These are phyloP conservation scores for Fusarium zealandicum DNA, from an alignment of 2,329 filamentous ascomycete species.

Conservation along the genomic window DNA sequence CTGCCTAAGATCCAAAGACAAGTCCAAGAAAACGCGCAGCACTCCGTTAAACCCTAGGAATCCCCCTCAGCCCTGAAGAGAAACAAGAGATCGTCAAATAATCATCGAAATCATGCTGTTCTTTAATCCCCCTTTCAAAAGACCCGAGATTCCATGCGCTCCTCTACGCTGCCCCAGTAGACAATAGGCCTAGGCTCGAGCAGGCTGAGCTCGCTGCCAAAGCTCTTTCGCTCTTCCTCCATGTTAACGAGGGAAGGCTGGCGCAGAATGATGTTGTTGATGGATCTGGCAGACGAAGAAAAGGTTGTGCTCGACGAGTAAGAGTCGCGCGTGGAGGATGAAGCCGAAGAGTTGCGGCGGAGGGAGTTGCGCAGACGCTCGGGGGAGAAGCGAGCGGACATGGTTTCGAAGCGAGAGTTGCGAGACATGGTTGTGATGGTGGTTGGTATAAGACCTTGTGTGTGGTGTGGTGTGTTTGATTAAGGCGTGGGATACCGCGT, in stretches of 20 bases:
- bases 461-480: too few species aligned
- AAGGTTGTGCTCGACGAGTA: constrained; percentile 56
- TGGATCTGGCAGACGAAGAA: constrained; percentile 56
- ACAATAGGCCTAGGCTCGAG: constrained; percentile 69
- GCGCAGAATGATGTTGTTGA: constrained; percentile 66
- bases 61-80: background rate
- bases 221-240: constrained; percentile 63
- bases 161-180: constrained; percentile 69
- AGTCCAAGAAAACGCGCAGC: constrained; percentile 10
- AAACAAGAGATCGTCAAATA: constrained; percentile 3
- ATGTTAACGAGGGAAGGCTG: constrained; percentile 64
- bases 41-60: constrained; percentile 18
- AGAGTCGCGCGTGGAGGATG: constrained; percentile 41
- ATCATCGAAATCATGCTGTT: constrained; percentile 4
- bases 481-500: constrained; percentile 4
- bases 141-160: constrained; percentile 56
- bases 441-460: background rate
- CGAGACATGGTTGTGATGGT: constrained; percentile 25
- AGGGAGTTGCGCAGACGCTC: constrained; percentile 59
- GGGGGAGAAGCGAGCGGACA: constrained; percentile 60
- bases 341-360: constrained; percentile 58
- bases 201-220: constrained; percentile 60
- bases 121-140: constrained; percentile 32
- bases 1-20: constrained; percentile 15
- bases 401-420: constrained; percentile 56